Evolutionary conservation across 768 basidiomycete species (phyloP).

Genomic region (Amanita subjunquillea): DNA sequence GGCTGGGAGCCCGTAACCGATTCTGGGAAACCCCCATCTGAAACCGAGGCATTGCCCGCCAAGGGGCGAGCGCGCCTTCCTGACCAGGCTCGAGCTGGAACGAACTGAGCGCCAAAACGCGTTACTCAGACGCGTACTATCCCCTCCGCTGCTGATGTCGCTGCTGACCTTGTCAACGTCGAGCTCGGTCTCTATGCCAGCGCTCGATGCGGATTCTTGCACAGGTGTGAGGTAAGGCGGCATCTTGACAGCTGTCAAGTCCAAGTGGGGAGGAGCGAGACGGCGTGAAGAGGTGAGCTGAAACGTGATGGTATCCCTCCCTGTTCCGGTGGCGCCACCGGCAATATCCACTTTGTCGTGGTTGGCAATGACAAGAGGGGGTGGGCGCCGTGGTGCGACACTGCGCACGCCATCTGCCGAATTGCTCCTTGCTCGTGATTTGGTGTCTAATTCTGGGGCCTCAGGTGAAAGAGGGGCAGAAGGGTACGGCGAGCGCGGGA

Average conservation of each 20-base stretch:
- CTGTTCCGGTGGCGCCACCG: slow-evolving; percentile 3
- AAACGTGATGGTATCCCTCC: slow-evolving; percentile 6
- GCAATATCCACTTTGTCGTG: background rate
- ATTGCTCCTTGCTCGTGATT: slow-evolving; percentile 8
- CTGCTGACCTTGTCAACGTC: background rate
- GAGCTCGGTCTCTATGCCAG: background rate
- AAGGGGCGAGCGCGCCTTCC: slow-evolving; percentile 2
- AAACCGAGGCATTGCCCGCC: background rate
- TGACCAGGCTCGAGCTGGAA: slow-evolving; percentile 14
- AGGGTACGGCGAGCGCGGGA: slow-evolving; percentile 34
- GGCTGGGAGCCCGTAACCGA: slow-evolving; percentile 21
- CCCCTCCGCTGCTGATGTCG: background rate
- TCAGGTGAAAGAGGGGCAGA: slow-evolving; percentile 19
- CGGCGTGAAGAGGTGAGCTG: slow-evolving; percentile 2
- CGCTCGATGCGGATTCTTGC: background rate
- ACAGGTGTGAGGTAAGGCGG: background rate
- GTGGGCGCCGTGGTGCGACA: background rate
- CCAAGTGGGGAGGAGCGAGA: slow-evolving; percentile 3
- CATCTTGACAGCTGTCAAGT: background rate
- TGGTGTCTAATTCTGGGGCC: slow-evolving; percentile 10
- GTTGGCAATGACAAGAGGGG: too few species aligned
- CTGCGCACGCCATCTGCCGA: background rate
- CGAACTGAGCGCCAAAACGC: slow-evolving; percentile 39
- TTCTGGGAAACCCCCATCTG: slow-evolving; percentile 12
- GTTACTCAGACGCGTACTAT: slow-evolving; percentile 19